Evolutionary conservation across 805 yeast genomes (phyloP).

Genomic region (Yamadazyma nakazawae): DNA sequence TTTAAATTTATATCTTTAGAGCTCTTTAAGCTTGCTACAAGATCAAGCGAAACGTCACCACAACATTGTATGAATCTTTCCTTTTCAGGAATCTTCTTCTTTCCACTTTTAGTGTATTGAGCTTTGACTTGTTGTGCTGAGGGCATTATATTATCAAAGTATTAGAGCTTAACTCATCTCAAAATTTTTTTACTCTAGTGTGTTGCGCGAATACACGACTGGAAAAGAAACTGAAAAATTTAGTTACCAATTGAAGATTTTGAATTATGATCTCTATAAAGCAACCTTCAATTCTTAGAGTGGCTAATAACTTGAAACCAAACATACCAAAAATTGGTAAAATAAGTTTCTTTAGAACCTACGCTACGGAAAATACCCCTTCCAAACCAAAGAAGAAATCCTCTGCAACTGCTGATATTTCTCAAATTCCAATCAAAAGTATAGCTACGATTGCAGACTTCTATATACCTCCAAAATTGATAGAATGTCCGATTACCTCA

Average conservation of each 20-base stretch:
- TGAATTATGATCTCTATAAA: conserved; percentile 1
- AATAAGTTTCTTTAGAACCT: not conserved
- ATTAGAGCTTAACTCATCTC: conserved; percentile 7
- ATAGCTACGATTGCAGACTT: conserved; percentile 43
- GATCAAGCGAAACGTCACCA: conserved; percentile 84
- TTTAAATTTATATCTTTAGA: conserved; percentile 83
- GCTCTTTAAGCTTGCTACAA: conserved; percentile 71
- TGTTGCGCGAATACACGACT: not conserved
- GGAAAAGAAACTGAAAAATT: conserved; percentile 2
- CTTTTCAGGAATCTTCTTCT: conserved; percentile 80
- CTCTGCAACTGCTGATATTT: conserved; percentile 24
- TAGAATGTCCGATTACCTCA: conserved; percentile 23
- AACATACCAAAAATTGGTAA: not conserved
- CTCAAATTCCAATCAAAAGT: conserved; percentile 36
- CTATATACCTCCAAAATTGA: conserved; percentile 39
- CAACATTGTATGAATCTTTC: conserved; percentile 92
- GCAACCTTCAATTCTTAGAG: not conserved
- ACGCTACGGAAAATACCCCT: not conserved
- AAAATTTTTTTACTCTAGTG: conserved; percentile 10
- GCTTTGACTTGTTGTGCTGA: conserved; percentile 19
- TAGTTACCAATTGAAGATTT: not conserved
- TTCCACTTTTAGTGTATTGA: conserved; percentile 24
- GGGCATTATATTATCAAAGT: conserved; percentile 23
- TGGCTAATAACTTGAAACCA: not conserved
- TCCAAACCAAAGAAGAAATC: conserved; percentile 1